Evolutionary conservation across 352 stramenopile species (phyloP).

Genomic region (Pythium sukuiense): DNA sequence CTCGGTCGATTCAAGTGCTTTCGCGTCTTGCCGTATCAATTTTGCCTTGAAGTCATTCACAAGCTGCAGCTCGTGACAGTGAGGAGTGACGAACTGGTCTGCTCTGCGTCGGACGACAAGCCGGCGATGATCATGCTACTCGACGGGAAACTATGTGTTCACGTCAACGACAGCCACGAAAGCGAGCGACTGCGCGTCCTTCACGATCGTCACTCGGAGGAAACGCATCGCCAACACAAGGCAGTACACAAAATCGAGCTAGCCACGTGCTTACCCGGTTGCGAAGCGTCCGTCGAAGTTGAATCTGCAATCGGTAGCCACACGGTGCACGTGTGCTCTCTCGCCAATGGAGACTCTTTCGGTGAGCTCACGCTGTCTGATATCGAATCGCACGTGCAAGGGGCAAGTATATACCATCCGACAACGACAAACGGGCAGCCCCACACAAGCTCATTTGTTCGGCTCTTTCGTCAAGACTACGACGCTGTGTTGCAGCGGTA

Average conservation of each 20-base stretch:
- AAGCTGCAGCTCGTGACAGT: constrained; percentile 35
- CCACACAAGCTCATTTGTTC: constrained; percentile 25
- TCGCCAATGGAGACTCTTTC: constrained; percentile 38
- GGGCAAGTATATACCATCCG: constrained; percentile 36
- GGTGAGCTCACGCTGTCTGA: constrained; percentile 31
- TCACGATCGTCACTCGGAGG: background rate
- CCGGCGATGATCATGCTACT: constrained; percentile 41
- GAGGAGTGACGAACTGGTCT: constrained; percentile 35
- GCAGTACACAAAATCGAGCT: background rate
- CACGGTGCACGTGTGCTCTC: constrained; percentile 37
- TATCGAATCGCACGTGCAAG: constrained; percentile 20
- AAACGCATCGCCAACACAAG: background rate
- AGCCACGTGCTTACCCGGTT: constrained; percentile 16
- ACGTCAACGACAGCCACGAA: constrained; percentile 23
- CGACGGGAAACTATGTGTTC: constrained; percentile 41
- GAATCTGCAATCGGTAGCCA: background rate
- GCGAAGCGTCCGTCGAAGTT: constrained; percentile 13
- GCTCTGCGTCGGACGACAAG: constrained; percentile 13
- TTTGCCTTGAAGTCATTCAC: constrained; percentile 30
- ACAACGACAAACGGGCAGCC: constrained; percentile 12
- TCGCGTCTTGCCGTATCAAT: constrained; percentile 31
- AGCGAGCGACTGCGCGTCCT: background rate
- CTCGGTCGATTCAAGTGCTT: constrained; percentile 44
- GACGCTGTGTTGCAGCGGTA: constrained; percentile 22
- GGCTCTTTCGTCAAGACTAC: constrained; percentile 36